phyloP scores from a whole-genome alignment of 257 asterid species.

The Plantago ovata region DNA sequence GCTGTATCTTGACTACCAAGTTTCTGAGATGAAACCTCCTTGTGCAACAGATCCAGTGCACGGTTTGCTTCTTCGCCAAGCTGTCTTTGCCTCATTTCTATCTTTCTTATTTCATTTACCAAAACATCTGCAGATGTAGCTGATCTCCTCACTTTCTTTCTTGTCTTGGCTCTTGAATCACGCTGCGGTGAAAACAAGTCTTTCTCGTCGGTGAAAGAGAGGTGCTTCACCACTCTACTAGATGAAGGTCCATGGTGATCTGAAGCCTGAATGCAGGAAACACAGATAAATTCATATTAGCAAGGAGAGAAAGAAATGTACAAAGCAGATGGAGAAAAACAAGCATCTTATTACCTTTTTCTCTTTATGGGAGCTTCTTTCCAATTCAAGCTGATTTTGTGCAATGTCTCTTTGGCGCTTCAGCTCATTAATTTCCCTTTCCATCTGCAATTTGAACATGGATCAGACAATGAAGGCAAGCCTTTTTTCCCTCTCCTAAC shows the following conservation, averaged over 20 bases:
- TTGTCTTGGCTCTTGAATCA: slow-evolving; percentile 31
- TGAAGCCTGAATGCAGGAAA: slow-evolving; percentile 52
- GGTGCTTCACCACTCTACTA: slow-evolving; percentile 64
- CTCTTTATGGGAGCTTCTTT: slow-evolving; percentile 73
- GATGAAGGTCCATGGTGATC: slow-evolving; percentile 70
- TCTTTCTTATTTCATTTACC: slow-evolving; percentile 78
- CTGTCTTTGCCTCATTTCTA: slow-evolving; percentile 83
- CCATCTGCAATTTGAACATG: slow-evolving; percentile 58
- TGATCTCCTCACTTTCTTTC: slow-evolving; percentile 43
- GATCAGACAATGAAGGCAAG: slow-evolving; percentile 15
- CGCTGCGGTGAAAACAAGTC: slow-evolving; percentile 34
- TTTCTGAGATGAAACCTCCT: slow-evolving; percentile 80
- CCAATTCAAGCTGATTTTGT: slow-evolving; percentile 70
- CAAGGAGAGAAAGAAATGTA: neutral
- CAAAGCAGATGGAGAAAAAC: neutral
- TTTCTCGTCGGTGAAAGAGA: slow-evolving; percentile 45
- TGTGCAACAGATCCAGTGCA: slow-evolving; percentile 89
- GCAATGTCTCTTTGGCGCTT: slow-evolving; percentile 82
- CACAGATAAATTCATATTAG: slow-evolving; percentile 2
- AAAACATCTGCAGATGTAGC: slow-evolving; percentile 51
- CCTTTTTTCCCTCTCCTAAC: no score
- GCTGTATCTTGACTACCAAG: slow-evolving; percentile 64
- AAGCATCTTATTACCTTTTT: slow-evolving; percentile 34
- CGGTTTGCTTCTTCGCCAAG: slow-evolving; percentile 93
- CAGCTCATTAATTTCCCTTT: slow-evolving; percentile 78